Conservation (phyloP, 2,329 filamentous ascomycete genomes). For the Colletotrichum zoysiae region DNA sequence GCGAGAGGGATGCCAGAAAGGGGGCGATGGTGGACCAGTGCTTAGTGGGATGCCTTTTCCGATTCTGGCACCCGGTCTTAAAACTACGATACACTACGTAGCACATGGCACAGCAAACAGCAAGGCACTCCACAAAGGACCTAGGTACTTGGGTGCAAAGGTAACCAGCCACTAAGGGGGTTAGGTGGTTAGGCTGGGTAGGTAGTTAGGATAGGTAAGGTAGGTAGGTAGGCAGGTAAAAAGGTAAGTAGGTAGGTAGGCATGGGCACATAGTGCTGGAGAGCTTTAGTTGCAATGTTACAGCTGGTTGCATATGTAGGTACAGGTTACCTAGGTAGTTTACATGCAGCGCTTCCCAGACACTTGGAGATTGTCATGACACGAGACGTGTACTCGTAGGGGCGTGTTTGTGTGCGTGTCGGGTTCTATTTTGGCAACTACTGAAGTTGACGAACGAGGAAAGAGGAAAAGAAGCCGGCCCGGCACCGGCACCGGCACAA, state of each 20-base stretch:
- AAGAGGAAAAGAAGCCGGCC: background rate
- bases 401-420: background rate
- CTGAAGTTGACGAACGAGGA: background rate
- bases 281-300: background rate
- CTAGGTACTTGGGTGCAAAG: background rate
- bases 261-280: background rate
- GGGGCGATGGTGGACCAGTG: constrained; percentile 26
- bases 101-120: background rate
- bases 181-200: too few relatives aligned
- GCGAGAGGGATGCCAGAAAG: constrained; percentile 19
- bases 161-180: background rate
- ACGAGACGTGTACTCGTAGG: background rate
- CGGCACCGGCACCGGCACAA: constrained; percentile 1
- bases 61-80: constrained; percentile 19
- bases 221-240: too few relatives aligned
- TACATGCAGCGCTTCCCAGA: constrained; percentile 4
- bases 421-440: background rate
- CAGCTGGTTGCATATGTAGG: background rate
- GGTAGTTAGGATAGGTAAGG: too few relatives aligned
- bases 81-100: background rate
- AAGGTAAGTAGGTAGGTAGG: background rate
- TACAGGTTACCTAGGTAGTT: too few relatives aligned
- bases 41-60: constrained; percentile 18
- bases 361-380: constrained; percentile 6
- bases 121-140: background rate